Evolutionary conservation across 192 early-diverging fungal genomes (phyloP).

Genomic region (Podila verticillata): DNA sequence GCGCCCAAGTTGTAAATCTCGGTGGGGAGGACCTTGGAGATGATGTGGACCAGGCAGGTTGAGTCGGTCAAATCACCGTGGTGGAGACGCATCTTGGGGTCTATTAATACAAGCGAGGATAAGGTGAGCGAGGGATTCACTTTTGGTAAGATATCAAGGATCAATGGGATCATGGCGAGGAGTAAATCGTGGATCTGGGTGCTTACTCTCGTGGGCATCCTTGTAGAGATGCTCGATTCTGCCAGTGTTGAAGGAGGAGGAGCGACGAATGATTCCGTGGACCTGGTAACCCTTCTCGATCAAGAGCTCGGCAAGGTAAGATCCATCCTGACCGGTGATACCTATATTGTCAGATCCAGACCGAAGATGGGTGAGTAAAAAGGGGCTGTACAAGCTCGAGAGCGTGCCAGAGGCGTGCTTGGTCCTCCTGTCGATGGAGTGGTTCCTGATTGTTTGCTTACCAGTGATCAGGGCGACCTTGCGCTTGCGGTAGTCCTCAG

Average conservation of each 20-base stretch:
- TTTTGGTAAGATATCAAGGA: no score
- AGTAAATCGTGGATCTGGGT: no score
- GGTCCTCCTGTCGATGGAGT: no score
- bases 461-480: no score
- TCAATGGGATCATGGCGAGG: no score
- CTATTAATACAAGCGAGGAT: slow-evolving; percentile 9
- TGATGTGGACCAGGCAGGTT: slow-evolving; percentile 73
- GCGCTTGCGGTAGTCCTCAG: no score
- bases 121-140: no score
- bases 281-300: slow-evolving; percentile 74
- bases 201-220: slow-evolving; percentile 66
- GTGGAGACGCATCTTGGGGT: slow-evolving; percentile 71
- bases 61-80: slow-evolving; percentile 79
- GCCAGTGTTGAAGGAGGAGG: slow-evolving; percentile 82
- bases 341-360: slow-evolving; percentile 39
- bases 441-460: no score
- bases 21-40: slow-evolving; percentile 67
- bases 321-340: slow-evolving; percentile 80
- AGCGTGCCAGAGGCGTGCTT: no score
- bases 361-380: no score
- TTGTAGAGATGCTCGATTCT: slow-evolving; percentile 76
- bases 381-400: no score
- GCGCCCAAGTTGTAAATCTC: slow-evolving; percentile 80
- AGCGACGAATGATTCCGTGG: slow-evolving; percentile 78
- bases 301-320: slow-evolving; percentile 73